These are phyloP conservation scores for Bruguiera hainesii DNA, from an alignment of 441 rosid species.

Conservation along the genomic window DNA sequence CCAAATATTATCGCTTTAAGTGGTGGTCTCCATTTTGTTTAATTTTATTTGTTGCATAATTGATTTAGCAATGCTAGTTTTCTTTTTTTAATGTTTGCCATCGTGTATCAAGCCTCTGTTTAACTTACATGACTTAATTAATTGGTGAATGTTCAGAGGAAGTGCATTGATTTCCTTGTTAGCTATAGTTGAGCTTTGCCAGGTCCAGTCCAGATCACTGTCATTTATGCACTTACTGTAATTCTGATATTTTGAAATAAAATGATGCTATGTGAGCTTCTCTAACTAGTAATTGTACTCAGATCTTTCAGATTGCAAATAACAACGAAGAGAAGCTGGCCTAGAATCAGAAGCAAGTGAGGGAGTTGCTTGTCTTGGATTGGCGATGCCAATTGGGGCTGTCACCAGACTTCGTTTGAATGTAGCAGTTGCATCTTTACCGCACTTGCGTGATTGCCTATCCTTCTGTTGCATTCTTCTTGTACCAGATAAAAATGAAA, in stretches of 20 bases:
- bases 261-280: too few relatives aligned
- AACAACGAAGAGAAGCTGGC: too few relatives aligned
- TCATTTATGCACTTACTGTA: neutral
- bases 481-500: neutral
- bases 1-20: neutral
- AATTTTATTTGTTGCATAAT: neutral
- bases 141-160: neutral
- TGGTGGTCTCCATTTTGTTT: conserved; percentile 1
- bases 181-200: neutral
- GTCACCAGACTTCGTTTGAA: too few relatives aligned
- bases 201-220: neutral
- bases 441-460: too few relatives aligned
- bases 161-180: conserved; percentile 2
- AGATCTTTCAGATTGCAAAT: too few relatives aligned
- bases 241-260: too few relatives aligned
- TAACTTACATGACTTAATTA: neutral
- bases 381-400: too few relatives aligned
- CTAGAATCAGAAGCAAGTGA: too few relatives aligned
- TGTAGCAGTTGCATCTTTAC: too few relatives aligned
- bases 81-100: neutral
- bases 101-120: neutral
- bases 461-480: too few relatives aligned
- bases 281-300: too few relatives aligned
- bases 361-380: too few relatives aligned
- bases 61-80: conserved; percentile 15